Percentiles rank a stretch among this genome's conserved stretches.
Conservation (phyloP, 2,329 filamentous ascomycete species). For the Penicillium carneum region DNA sequence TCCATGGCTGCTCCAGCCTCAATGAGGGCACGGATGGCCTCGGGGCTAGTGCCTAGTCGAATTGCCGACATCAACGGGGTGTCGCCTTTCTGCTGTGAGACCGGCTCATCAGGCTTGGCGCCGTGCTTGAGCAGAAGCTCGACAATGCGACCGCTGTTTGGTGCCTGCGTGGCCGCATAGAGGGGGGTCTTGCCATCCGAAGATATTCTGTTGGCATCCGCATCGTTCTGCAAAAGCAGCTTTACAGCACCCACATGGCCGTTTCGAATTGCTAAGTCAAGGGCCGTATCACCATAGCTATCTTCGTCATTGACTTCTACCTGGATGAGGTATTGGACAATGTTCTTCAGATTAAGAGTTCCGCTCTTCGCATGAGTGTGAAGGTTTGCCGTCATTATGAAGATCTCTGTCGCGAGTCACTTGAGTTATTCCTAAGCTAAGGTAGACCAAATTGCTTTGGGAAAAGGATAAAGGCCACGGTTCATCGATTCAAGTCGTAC, state of each 20-base stretch:
- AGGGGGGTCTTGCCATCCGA: neutral
- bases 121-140: neutral
- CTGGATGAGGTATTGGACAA: neutral
- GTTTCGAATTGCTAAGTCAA: neutral
- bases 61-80: constrained; percentile 2
- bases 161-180: neutral
- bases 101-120: neutral
- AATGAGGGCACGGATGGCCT: neutral
- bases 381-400: neutral
- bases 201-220: neutral
- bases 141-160: constrained; percentile 5
- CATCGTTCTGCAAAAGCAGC: neutral
- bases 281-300: constrained; percentile 3
- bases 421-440: neutral
- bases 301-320: neutral
- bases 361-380: neutral
- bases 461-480: no score
- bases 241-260: constrained; percentile 1
- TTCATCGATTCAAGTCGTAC: no score
- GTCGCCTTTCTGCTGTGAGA: neutral
- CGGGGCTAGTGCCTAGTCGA: neutral
- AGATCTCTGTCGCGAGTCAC: neutral
- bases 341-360: neutral
- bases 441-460: neutral
- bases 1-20: neutral